Base-by-base conservation (phyloP, 176 grass and related monocot genomes). In the Zea luxurians region DNA sequence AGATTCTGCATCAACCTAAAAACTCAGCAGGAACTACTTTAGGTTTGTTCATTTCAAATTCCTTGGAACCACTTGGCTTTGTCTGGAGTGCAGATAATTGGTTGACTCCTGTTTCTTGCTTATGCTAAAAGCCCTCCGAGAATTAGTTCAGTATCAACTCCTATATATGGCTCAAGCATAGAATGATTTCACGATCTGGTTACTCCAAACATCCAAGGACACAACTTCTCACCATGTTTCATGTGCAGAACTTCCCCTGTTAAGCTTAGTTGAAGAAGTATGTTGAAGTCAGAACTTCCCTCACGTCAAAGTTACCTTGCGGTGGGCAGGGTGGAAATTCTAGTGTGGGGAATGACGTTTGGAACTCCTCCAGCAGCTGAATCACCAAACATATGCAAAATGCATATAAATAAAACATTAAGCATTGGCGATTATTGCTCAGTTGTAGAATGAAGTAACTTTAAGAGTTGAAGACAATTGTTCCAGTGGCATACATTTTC, bases 211-310 rank as follows among this genome's bases (percentile, higher is more conserved):
- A 47, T 21, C 37, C 54, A 48, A 73, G 48, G 62, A 48, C 15
- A 49, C 60, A 78, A 41, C 85, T 72, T 53, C 4, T 46, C 7
- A 69, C 13, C 73, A 77, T 38, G 78, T 36, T 37, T 37, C 34
- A 58, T 68, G 68, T 34, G 16, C 11, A 46, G 13, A 72, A 59
- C 49, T 87, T 59, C 48, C 41, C 42, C 2, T 6, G 18, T 61
- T 57, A 65, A 68, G 76, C 53, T 90, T 73, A 97, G 83, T 93
- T 93, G 89, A 97, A 97, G 84, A 97, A 97, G 77, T 97, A 97
- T 2, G 91, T 90, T 21, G 95, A 94, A 3, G 73, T 70, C 15
- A 94, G 83, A 83, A 97, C 95, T 47, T 94, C 75, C 55, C 80
- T 83, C 71, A 97, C 83, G 45, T 97, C 80, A 16, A 97, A 94